Conservation (phyloP, 2,329 filamentous ascomycete genomes). For the Cytospora mali region DNA sequence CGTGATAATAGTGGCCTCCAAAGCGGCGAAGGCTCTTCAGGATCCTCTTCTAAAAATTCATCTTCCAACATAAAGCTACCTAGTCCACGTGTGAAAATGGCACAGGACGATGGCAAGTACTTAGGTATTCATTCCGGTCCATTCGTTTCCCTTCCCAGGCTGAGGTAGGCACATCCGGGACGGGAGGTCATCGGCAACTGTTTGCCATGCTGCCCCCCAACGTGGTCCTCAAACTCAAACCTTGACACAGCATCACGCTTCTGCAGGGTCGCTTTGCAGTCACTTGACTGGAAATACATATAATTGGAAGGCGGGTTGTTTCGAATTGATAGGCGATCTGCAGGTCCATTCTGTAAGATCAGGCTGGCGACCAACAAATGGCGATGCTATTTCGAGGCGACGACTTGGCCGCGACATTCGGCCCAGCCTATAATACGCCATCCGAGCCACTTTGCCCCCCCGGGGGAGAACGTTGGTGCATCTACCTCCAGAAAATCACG, state of each 20-base stretch:
- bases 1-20: not conserved
- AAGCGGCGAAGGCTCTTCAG: not conserved
- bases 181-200: not conserved
- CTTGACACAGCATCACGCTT: not conserved
- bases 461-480: not conserved
- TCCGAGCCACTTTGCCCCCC: not conserved
- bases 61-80: not conserved
- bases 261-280: not conserved
- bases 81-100: not conserved
- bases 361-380: not conserved
- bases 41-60: not conserved
- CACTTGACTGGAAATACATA: not conserved
- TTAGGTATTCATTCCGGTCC: too few species aligned
- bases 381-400: not conserved
- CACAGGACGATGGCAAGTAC: not conserved
- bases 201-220: not conserved
- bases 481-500: not conserved
- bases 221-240: not conserved
- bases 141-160: too few species aligned
- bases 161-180: too few species aligned
- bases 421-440: not conserved
- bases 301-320: constrained; percentile 7
- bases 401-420: not conserved
- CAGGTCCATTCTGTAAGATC: not conserved
- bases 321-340: not conserved